Conservation (phyloP, 345 rosid species). For the Cochlearia excelsa region DNA sequence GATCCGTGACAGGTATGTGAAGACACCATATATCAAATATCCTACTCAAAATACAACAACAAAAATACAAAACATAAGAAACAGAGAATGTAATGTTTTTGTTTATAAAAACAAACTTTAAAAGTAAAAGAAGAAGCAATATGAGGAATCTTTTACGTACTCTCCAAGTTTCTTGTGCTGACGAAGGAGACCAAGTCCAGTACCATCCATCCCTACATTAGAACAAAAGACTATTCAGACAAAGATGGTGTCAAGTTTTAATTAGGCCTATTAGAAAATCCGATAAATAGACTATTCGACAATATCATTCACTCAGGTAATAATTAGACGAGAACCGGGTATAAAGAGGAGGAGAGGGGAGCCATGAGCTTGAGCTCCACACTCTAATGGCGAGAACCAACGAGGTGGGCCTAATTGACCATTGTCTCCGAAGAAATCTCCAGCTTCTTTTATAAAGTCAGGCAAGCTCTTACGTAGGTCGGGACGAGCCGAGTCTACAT, state of each 20-base stretch:
- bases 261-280: too few species aligned
- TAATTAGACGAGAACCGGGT: slow-evolving; percentile 38
- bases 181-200: slow-evolving; percentile 63
- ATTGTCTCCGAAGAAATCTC: slow-evolving; percentile 30
- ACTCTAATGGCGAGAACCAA: slow-evolving; percentile 65
- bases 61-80: too few species aligned
- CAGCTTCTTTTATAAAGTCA: slow-evolving; percentile 43
- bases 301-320: too few species aligned
- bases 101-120: too few species aligned
- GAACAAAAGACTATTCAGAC: too few species aligned
- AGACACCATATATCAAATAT: slow-evolving; percentile 66
- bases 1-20: slow-evolving; percentile 60
- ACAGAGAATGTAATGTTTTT: too few species aligned
- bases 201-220: slow-evolving; percentile 69
- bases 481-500: slow-evolving; percentile 8
- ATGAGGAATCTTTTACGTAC: slow-evolving; percentile 36
- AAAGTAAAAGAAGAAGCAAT: neutral
- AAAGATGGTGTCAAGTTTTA: too few species aligned
- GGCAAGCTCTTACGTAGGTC: slow-evolving; percentile 37
- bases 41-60: slow-evolving; percentile 35
- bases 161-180: slow-evolving; percentile 59
- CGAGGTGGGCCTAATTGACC: slow-evolving; percentile 48
- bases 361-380: slow-evolving; percentile 25
- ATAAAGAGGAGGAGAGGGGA: slow-evolving; percentile 56
- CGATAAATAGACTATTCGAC: too few species aligned